A percentile compares a stretch with the other conserved stretches of the same genome.
phyloP scores from a whole-genome alignment of 192 early-diverging fungal genomes.

The Linnemannia exigua region DNA sequence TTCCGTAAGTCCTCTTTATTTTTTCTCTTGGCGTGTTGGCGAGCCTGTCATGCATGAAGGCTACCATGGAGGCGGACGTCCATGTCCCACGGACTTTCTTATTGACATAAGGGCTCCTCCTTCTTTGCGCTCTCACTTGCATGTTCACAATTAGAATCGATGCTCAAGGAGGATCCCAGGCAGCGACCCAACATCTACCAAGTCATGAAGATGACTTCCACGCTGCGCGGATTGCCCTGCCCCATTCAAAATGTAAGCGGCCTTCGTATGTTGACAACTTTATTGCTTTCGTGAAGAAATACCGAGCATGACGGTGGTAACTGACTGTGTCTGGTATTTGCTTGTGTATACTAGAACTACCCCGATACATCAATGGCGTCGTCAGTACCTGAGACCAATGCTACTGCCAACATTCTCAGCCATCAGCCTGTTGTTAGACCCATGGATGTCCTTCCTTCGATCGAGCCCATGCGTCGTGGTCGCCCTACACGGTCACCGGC shows the following conservation, averaged over 20 bases:
- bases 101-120: not conserved
- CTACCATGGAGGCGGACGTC: no score
- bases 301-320: not conserved
- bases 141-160: conserved; percentile 58
- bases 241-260: conserved; percentile 73
- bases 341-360: conserved; percentile 37
- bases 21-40: not conserved
- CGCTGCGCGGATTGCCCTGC: conserved; percentile 71
- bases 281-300: not conserved
- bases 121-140: not conserved
- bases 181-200: conserved; percentile 87
- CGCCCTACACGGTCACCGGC: conserved; percentile 72
- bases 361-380: conserved; percentile 26
- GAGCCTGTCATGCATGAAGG: no score
- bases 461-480: conserved; percentile 93
- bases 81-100: no score
- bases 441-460: conserved; percentile 62
- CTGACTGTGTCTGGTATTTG: not conserved
- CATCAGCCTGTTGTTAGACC: conserved; percentile 48
- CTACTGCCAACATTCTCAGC: conserved; percentile 50
- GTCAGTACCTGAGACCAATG: conserved; percentile 28
- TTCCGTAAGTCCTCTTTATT: conserved; percentile 61
- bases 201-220: conserved; percentile 75
- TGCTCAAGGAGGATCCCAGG: conserved; percentile 83
- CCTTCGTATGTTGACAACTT: not conserved